Conservation (phyloP, 2,329 filamentous ascomycete species). For the Calonectria pteridis region DNA sequence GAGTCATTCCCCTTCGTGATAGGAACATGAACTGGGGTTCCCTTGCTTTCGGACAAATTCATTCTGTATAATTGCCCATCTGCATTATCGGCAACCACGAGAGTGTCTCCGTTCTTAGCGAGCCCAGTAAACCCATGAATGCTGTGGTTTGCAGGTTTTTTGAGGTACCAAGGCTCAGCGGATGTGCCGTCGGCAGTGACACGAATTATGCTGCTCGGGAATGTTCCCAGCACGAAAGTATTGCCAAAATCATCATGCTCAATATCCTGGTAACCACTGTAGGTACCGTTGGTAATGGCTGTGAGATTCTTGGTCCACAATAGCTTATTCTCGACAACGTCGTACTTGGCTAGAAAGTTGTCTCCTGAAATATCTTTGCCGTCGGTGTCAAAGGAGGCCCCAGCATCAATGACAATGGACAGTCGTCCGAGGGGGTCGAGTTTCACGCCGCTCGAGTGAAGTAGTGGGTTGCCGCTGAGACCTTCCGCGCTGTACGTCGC, state of each 20-base stretch:
- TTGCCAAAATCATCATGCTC: neutral
- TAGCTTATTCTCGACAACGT: neutral
- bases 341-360: neutral
- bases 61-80: neutral
- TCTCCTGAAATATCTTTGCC: neutral
- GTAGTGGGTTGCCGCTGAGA: neutral
- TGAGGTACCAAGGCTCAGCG: neutral
- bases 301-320: neutral
- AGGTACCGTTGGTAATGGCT: neutral
- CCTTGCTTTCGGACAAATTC: neutral
- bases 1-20: neutral
- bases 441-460: neutral
- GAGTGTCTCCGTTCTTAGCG: neutral
- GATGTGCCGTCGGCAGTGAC: neutral
- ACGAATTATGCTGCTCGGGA: neutral
- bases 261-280: neutral
- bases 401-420: neutral
- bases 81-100: neutral
- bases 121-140: neutral
- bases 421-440: neutral
- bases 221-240: neutral
- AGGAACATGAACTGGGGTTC: neutral
- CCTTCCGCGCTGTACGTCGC: neutral
- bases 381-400: neutral
- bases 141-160: neutral